phyloP scores from a whole-genome alignment of 1,284 basidiomycete species.

The Mycosarcoma mackinlayi region DNA sequence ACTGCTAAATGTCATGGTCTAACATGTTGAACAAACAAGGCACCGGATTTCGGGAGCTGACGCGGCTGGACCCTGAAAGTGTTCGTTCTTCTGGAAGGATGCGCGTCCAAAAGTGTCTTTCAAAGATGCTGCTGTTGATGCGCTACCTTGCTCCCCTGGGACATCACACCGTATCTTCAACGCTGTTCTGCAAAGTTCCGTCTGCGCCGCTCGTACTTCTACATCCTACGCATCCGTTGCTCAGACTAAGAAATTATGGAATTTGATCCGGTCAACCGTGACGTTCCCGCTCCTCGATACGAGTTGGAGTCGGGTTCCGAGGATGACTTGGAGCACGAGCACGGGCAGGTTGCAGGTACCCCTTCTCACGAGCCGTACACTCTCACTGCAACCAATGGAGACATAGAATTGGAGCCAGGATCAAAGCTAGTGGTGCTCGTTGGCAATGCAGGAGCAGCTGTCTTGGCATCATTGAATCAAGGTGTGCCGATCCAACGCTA shows the following conservation, averaged over 20 bases:
- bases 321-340: slow-evolving; percentile 28
- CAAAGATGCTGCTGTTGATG: background rate
- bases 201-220: too few species aligned
- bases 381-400: background rate
- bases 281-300: slow-evolving; percentile 30
- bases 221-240: background rate
- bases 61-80: slow-evolving; percentile 27
- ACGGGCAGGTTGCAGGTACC: background rate
- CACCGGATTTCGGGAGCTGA: slow-evolving; percentile 21
- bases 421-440: slow-evolving; percentile 22
- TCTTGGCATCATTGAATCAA: slow-evolving; percentile 16
- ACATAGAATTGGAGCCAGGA: background rate
- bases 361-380: slow-evolving; percentile 8
- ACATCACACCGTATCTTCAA: background rate
- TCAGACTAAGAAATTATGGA: slow-evolving; percentile 32
- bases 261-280: slow-evolving; percentile 37
- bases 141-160: background rate
- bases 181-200: too few species aligned
- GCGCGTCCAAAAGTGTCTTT: slow-evolving; percentile 2
- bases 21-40: too few species aligned
- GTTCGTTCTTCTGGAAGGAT: slow-evolving; percentile 5
- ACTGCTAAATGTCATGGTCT: background rate
- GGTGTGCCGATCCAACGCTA: slow-evolving; percentile 11
- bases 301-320: slow-evolving; percentile 48
- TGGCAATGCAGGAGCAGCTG: slow-evolving; percentile 16